Conservation (phyloP, 495 filamentous ascomycete species). For the Xylaria telfairii region DNA sequence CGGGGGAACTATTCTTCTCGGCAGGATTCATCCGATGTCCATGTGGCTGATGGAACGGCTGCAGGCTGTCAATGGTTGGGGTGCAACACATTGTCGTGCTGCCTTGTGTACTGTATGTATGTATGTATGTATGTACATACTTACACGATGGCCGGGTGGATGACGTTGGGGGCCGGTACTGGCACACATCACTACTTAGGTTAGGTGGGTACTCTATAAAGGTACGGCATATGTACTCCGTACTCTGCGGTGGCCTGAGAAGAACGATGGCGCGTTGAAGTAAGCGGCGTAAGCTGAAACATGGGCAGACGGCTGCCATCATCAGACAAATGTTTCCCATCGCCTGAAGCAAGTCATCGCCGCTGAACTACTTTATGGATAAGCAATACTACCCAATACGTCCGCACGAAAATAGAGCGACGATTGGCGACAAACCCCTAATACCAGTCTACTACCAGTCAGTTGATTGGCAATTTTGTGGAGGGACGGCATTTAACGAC, state of each 20-base stretch:
- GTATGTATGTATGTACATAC: no score
- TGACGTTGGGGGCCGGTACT: slow-evolving; percentile 13
- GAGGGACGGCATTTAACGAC: not conserved
- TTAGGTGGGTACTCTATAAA: not conserved
- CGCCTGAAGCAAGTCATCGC: not conserved
- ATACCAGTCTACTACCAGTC: not conserved
- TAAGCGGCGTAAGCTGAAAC: slow-evolving; percentile 21
- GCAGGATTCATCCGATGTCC: slow-evolving; percentile 15
- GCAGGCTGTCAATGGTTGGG: not conserved
- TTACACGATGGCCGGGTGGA: not conserved
- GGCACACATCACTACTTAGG: not conserved
- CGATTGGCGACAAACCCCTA: not conserved
- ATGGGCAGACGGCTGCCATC: not conserved
- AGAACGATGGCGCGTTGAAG: slow-evolving; percentile 7
- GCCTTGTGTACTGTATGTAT: no score
- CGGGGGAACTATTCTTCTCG: slow-evolving; percentile 3
- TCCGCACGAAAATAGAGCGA: not conserved
- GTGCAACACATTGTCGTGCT: not conserved
- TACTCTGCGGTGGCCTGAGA: not conserved
- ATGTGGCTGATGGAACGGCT: slow-evolving; percentile 4
- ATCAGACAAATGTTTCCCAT: not conserved
- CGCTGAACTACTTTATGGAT: not conserved
- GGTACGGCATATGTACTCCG: not conserved
- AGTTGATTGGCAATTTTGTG: not conserved
- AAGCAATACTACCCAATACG: not conserved